These are phyloP conservation scores for Backusella luteola DNA, from an alignment of 192 early-diverging fungal species.

Conservation along the genomic window DNA sequence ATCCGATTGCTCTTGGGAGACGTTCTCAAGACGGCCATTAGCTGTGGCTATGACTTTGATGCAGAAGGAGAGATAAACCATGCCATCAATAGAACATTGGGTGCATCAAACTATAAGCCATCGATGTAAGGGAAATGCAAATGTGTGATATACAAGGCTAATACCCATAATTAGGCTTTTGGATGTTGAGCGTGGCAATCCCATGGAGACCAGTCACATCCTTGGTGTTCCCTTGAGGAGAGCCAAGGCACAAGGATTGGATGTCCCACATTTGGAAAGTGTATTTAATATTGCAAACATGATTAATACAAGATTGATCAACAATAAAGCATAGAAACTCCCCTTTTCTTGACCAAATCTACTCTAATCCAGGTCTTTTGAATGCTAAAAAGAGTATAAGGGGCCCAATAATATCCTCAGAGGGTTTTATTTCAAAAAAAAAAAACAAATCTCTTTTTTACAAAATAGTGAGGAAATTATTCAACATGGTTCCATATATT, in stretches of 20 bases:
- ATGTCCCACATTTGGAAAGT: constrained; percentile 28
- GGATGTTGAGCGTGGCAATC: constrained; percentile 39
- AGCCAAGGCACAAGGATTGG: constrained; percentile 30
- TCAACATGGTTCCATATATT: neutral
- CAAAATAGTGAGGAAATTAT: neutral
- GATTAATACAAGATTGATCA: neutral
- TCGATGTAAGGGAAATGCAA: constrained; percentile 24
- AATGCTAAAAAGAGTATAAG: neutral
- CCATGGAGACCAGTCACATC: constrained; percentile 40
- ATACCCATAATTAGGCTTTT: constrained; percentile 25
- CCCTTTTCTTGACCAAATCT: no score
- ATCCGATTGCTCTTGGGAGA: constrained; percentile 51
- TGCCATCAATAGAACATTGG: constrained; percentile 33
- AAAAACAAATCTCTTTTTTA: neutral
- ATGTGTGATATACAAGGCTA: neutral
- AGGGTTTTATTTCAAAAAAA: neutral
- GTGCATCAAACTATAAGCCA: constrained; percentile 42
- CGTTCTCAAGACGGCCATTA: constrained; percentile 51
- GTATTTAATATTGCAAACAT: neutral
- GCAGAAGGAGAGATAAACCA: constrained; percentile 22
- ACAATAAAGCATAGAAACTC: neutral
- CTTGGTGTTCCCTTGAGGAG: constrained; percentile 33
- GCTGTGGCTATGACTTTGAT: constrained; percentile 43
- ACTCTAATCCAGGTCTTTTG: neutral
- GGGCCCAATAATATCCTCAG: neutral